phyloP scores from a whole-genome alignment of 1,284 basidiomycete genomes.

The Naganishia cerealis region DNA sequence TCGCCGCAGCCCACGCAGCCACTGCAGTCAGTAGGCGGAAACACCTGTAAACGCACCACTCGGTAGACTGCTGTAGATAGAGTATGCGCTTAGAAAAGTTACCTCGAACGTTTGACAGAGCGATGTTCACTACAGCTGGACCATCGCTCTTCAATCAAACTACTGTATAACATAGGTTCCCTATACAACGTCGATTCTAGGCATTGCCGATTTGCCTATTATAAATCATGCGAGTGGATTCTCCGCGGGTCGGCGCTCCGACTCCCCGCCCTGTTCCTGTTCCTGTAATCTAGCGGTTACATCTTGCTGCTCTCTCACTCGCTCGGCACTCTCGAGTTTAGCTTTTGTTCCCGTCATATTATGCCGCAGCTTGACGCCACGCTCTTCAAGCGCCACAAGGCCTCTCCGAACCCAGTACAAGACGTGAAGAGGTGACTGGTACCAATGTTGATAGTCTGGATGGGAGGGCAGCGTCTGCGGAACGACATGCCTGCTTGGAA shows the following conservation, averaged over 20 bases:
- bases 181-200: background rate
- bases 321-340: slow-evolving; percentile 1
- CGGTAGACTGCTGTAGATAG: background rate
- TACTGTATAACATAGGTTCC: background rate
- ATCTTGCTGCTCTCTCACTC: background rate
- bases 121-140: background rate
- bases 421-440: slow-evolving; percentile 31
- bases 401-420: slow-evolving; percentile 34
- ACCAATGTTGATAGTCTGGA: slow-evolving; percentile 33
- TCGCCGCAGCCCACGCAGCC: background rate
- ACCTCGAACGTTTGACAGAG: background rate
- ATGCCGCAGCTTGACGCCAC: slow-evolving; percentile 53
- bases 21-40: background rate
- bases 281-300: background rate
- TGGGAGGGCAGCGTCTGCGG: slow-evolving; percentile 19
- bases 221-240: background rate
- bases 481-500: background rate
- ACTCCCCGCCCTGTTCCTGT: background rate
- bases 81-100: background rate
- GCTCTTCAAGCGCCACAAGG: slow-evolving; percentile 30
- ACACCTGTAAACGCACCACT: background rate
- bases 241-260: background rate
- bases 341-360: slow-evolving; percentile 7
- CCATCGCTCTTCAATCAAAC: background rate
- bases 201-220: background rate